These are phyloP conservation scores for Tylopilus balloui DNA, from an alignment of 768 basidiomycete species.

Conservation along the genomic window DNA sequence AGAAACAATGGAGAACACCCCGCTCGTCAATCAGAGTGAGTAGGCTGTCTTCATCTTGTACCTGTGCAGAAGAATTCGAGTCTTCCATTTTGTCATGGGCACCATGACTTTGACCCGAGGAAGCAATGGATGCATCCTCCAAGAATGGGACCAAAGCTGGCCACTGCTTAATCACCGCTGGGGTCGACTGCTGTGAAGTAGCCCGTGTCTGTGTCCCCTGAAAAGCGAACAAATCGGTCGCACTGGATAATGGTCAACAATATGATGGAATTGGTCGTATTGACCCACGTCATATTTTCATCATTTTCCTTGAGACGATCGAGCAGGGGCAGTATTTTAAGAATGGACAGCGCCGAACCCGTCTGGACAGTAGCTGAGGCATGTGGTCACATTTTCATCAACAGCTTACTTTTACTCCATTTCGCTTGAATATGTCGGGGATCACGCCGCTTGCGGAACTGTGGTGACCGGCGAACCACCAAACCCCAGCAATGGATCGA, in stretches of 20 bases:
- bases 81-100: conserved; percentile 25
- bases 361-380: conserved; percentile 42
- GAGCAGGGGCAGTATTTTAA: conserved; percentile 65
- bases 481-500: conserved; percentile 46
- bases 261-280: conserved; percentile 4
- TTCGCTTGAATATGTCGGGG: conserved; percentile 74
- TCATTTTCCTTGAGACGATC: conserved; percentile 67
- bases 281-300: conserved; percentile 58
- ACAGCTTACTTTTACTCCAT: conserved; percentile 53
- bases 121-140: conserved; percentile 56
- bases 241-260: conserved; percentile 40
- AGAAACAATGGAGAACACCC: conserved; percentile 59
- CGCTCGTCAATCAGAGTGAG: conserved; percentile 54
- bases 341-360: conserved; percentile 69
- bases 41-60: conserved; percentile 58
- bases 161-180: conserved; percentile 64
- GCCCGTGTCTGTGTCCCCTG: conserved; percentile 59
- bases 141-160: conserved; percentile 57
- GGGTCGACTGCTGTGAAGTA: conserved; percentile 41
- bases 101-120: conserved; percentile 36
- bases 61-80: conserved; percentile 22
- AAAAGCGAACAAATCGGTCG: conserved; percentile 77
- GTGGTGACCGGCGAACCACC: conserved; percentile 67
- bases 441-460: conserved; percentile 39
- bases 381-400: background rate